Evolutionary conservation across 169 alveolate species (phyloP), one percentile per base, ranked within the genome.

Genomic region (Cyclospora cayetanensis): DNA sequence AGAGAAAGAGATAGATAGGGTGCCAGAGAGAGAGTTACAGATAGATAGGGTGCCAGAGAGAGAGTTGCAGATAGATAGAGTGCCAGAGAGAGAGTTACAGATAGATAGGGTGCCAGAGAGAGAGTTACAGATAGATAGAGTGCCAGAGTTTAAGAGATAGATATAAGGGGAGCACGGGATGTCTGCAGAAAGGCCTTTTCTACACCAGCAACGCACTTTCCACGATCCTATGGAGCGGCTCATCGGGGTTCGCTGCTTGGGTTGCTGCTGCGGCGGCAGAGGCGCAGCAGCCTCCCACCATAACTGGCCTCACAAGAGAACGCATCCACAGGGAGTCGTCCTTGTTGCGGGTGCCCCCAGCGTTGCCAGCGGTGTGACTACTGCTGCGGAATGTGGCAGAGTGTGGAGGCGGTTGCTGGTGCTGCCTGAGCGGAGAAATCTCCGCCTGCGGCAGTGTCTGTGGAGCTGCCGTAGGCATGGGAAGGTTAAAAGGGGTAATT

Each of bases 221-320:
- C 34, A 79, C 63, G 34, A 50, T 41, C 35, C 34, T 79, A 72
- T 79, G 72, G 34, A 79, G 22, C 29, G 35, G 31, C 25, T 76
- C 87, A 39, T 43, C 18, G 42, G 89, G 89, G n/a, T 41, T 52
- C 31, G 55, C 72, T 79, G 76, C 72, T 43, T n/a, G n/a, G n/a
- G 89, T 60, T 20, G 89, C 74, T 20, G 76, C 89, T 12, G 74
- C 72, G 1, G 76, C 89, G 0, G 89, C 89, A 20, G 34, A 50
- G 22, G 89, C 89, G 15, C 89, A 46, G 72, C 76, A 52, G 74
- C 89, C 89, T 20, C 89, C 89, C 39, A 79, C 74, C 72, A 79
- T 31, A 34, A 79, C 68, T 15, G 89, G 41, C n/a, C 89, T 79
- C 46, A 79, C 89, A 0, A 79, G 74, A 9, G 55, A 50, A 2